Evolutionary conservation across 768 basidiomycete genomes (phyloP), one percentile per base, ranked within the genome.

Genomic region (Mycena floridula): DNA sequence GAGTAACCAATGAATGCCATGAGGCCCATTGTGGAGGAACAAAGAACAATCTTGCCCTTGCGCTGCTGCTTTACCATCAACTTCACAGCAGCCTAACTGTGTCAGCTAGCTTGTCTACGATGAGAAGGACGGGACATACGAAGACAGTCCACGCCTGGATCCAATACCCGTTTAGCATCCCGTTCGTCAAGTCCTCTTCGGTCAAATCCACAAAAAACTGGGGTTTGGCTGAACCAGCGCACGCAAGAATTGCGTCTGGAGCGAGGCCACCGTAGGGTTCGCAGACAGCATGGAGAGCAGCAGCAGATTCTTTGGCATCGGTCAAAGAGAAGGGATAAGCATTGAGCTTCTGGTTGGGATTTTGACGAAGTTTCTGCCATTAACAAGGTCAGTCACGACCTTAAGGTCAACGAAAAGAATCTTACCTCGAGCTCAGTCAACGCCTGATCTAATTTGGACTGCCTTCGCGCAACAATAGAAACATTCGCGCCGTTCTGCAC

Each of bases 381-480:
- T 13, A 44, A n/a, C 7, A 21, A 46, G 37, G 20, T 36, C 28
- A 13, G 12, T 1, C 12, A 40, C 3, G 23, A 37, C 22, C 18
- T 35, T 35, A 2, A 16, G 9, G 20, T 0, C 37, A 43, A 40
- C 22, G 52, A 18, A 35, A n/a, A 24, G 25, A 48, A n/a, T n/a
- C 76, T 25, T 44, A 86, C 90, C 73, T 92, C 81, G 21, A 94
- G 60, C 36, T 73, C 65, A 25, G 61, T 64, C 18, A 87, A 54
- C 0, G 89, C 86, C 15, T 63, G 66, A 42, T 79, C 72, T 9
- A 93, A 64, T 46, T 76, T 80, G 36, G 67, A 68, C 54, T 84
- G 71, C 42, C 84, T 80, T 11, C 90, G 73, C 7, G 90, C 91
- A 8, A 94, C 84, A 47, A 94, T 89, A 5, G 87, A 89, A 3